Percentiles rank a stretch among this genome's conserved stretches.
These are phyloP conservation scores for Vitis vinifera DNA, from an alignment of 164 flowering plant genomes.

Conservation along the genomic window ASM3070453v1 NC_081809.1:6069001-6069500, in stretches of 20 bases:
- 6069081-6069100: slow-evolving; percentile 50
- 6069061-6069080: slow-evolving; percentile 64
- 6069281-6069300: slow-evolving; percentile 25
- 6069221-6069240: slow-evolving; percentile 14
- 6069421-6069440: background rate
- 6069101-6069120: slow-evolving; percentile 58
- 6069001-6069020: slow-evolving; percentile 85
- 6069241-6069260: background rate
- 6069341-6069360: slow-evolving; percentile 3
- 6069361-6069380: slow-evolving; percentile 1
- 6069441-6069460: background rate
- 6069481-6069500: background rate
- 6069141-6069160: slow-evolving; percentile 25
- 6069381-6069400: slow-evolving; percentile 5
- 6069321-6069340: slow-evolving; percentile 11
- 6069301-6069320: slow-evolving; percentile 16
- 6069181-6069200: slow-evolving; percentile 13
- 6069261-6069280: slow-evolving; percentile 21
- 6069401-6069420: background rate
- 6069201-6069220: slow-evolving; percentile 24
- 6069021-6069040: slow-evolving; percentile 97
- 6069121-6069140: slow-evolving; percentile 10
- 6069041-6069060: slow-evolving; percentile 91
- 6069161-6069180: slow-evolving; percentile 11
- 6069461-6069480: background rate